Evolutionary conservation across 1,139 yeast species (phyloP), one percentile per base, ranked within the genome.

Genomic region (Pichia sp.): DNA sequence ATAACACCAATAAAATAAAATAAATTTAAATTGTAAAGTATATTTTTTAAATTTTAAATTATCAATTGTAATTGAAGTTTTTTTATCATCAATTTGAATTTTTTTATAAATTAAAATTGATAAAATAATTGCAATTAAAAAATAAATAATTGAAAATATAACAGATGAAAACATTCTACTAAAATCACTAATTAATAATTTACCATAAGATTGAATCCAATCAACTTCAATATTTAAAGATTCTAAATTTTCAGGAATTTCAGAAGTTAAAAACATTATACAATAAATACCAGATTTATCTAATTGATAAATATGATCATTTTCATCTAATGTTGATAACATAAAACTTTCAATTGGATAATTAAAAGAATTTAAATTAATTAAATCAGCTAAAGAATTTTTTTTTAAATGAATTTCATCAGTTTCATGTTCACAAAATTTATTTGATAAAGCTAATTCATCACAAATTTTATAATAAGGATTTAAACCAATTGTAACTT

Each of bases 151-250:
- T n/a, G 52, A 30, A 43, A 61, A 46, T 24, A 44, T 34, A 23
- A 58, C 45, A 22, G 55, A 50, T 24, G 55, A 37, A 35, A 55
- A 55, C 38, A 62, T 37, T 39, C 53, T 52, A 25, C 50, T 50
- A 39, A 56, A 62, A 39, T 62, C 65, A 7, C 54, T 50, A 5
- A 54, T 54, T n/a, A 57, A 38, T 31, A 62, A 48, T 33, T 48
- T 42, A 29, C 65, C 65, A 46, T 51, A 60, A 7, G 60, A 49
- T 46, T 61, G 65, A 20, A 46, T 49, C 65, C 65, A 61, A 36
- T 55, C 59, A 16, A 61, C 54, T 23, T 40, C 40, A 16, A 58
- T 51, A 1, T 32, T 16, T 6, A 54, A 23, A 9, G 39, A 39
- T 1, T 43, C 43, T 8, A 26, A 3, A n/a, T 24, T 28, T 7